Evolutionary conservation across 2,329 filamentous ascomycete species (phyloP).

Genomic region (Colletotrichum somersetense): DNA sequence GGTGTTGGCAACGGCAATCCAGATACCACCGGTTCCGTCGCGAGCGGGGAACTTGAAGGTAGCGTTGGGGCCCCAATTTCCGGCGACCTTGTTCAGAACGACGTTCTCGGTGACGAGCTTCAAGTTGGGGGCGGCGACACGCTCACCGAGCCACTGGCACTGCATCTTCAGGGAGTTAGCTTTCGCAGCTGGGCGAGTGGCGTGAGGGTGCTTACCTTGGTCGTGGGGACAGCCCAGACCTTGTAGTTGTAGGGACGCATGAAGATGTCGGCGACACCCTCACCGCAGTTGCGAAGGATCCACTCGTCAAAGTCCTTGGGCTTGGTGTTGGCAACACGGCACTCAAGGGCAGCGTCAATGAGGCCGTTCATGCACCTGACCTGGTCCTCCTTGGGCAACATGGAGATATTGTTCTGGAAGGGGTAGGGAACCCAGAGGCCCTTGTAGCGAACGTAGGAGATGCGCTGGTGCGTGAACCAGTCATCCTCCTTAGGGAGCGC

Average conservation of each 20-base stretch:
- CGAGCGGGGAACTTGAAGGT: slow-evolving; percentile 98
- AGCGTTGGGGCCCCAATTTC: slow-evolving; percentile 97
- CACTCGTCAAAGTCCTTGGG: slow-evolving; percentile 98
- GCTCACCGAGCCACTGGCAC: slow-evolving; percentile 98
- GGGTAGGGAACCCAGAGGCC: slow-evolving; percentile 97
- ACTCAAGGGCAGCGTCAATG: slow-evolving; percentile 92
- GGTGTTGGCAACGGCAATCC: slow-evolving; percentile 96
- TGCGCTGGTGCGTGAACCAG: slow-evolving; percentile 98
- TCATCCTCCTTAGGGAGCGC: slow-evolving; percentile 93
- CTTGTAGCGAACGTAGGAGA: slow-evolving; percentile 99
- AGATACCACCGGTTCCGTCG: slow-evolving; percentile 97
- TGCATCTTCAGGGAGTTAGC: slow-evolving; percentile 79
- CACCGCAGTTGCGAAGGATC: slow-evolving; percentile 93
- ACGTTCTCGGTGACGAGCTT: slow-evolving; percentile 95
- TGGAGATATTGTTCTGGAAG: slow-evolving; percentile 99
- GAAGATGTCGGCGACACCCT: slow-evolving; percentile 92
- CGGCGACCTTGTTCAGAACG: slow-evolving; percentile 94
- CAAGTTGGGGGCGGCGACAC: slow-evolving; percentile 95
- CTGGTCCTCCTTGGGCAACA: slow-evolving; percentile 97
- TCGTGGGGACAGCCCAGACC: slow-evolving; percentile 98
- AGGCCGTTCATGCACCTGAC: slow-evolving; percentile 94
- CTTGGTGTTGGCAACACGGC: slow-evolving; percentile 88
- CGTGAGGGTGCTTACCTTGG: slow-evolving; percentile 75
- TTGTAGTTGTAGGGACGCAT: slow-evolving; percentile 99
- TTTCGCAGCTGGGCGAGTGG: no score